A percentile compares a stretch with the other conserved stretches of the same genome.
phyloP scores from a whole-genome alignment of 2,329 filamentous ascomycete species.

The Alternaria rosae region DNA sequence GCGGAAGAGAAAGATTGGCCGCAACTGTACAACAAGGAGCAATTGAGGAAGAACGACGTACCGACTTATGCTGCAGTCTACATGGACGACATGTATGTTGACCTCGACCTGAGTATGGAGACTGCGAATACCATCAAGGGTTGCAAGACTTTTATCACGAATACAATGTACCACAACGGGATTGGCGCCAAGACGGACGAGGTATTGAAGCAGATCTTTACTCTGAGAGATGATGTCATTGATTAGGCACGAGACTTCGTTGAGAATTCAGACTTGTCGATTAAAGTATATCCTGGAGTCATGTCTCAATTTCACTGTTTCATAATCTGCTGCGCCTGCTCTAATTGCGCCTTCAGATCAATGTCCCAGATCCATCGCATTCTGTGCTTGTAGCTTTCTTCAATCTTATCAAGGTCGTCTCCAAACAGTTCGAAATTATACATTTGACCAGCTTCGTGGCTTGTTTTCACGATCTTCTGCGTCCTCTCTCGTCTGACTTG shows the following conservation, averaged over 20 bases:
- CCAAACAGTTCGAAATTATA: conserved; percentile 51
- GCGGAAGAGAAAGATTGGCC: conserved; percentile 76
- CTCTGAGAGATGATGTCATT: conserved; percentile 73
- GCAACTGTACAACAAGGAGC: conserved; percentile 75
- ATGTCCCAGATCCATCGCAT: conserved; percentile 54
- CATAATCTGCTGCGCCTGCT: conserved; percentile 40
- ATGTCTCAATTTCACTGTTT: background rate
- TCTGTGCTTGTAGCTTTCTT: conserved; percentile 38
- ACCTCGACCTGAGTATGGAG: conserved; percentile 74
- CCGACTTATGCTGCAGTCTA: conserved; percentile 87
- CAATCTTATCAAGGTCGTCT: conserved; percentile 51
- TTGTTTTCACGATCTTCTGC: conserved; percentile 39
- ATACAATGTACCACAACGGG: conserved; percentile 86
- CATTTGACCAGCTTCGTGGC: conserved; percentile 43
- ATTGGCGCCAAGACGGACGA: conserved; percentile 76
- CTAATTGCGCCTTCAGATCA: conserved; percentile 47
- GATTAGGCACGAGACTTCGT: conserved; percentile 51
- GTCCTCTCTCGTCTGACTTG: conserved; percentile 37
- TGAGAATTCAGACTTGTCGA: background rate
- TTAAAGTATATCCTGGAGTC: background rate
- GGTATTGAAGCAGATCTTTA: conserved; percentile 78
- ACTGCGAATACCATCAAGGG: conserved; percentile 78
- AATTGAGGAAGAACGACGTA: conserved; percentile 78
- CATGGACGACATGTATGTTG: conserved; percentile 91
- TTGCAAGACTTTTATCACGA: conserved; percentile 84